Evolutionary conservation across 2,329 filamentous ascomycete genomes (phyloP), one percentile per base, ranked within the genome.

Genomic region (Xylariaceae sp.): DNA sequence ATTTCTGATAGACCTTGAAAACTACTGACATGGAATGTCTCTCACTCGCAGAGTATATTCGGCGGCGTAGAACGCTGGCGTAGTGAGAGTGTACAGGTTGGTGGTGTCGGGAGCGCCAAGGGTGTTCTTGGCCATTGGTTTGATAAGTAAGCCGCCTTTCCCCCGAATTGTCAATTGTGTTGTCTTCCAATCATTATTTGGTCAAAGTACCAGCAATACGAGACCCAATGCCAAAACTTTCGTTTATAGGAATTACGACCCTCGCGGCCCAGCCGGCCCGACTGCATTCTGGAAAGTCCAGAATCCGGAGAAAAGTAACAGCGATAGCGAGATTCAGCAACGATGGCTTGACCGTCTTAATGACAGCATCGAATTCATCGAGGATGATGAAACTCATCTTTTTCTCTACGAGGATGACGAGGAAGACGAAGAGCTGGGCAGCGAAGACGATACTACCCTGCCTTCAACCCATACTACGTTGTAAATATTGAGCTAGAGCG

Each of bases 101-200:
- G 86, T 10, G 87, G 86, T 0, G 56, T 80, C 1, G 67, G 70
- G 39, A 83, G 82, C 5, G 79, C 76, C 6, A 74, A 85, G 6
- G 86, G 86, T 1, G 80, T 89, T 0, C 59, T 89, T 2, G 86
- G 87, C 0, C 83, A 80, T 41, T 92, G 87, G 87, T 91, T 89
- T 57, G 85, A 88, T 56, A 83, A 82, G 79, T 82, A 67, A 49
- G 69, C 58, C 21, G 2, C 21, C 32, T 42, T 23, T 23, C 14
- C 10, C 21, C 16, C 25, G 19, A 2, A 12, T 19, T 32, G 44
- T 14, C 4, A 8, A 8, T 45, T 5, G 8, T 35, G 3, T 23
- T 17, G 1, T 10, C 14, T 16, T 4, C 7, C 12, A 8, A 5
- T 17, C 20, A 11, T 22, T 12, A 2, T 11, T 22, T 16, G 5